These are phyloP conservation scores for Phytopythium vexans DNA, from an alignment of 352 stramenopile genomes.

Conservation along the genomic window DNA sequence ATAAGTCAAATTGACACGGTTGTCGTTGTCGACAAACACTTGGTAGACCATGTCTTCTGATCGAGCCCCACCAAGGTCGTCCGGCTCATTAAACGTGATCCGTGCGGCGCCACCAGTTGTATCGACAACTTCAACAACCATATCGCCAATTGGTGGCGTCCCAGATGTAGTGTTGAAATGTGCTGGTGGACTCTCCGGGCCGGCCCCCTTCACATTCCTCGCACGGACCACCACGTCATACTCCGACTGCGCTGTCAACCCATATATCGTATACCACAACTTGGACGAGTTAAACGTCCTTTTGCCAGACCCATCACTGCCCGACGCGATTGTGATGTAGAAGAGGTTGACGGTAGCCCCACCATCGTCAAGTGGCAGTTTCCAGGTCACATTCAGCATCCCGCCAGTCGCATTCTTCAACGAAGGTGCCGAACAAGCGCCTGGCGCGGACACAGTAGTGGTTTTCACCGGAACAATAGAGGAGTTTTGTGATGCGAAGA, in stretches of 20 bases:
- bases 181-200: slow-evolving; percentile 26
- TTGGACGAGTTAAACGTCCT: slow-evolving; percentile 7
- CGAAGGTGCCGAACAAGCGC: slow-evolving; percentile 21
- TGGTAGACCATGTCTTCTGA: slow-evolving; percentile 38
- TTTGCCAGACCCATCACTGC: slow-evolving; percentile 26
- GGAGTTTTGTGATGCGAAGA: slow-evolving; percentile 43
- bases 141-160: slow-evolving; percentile 25
- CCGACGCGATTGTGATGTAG: slow-evolving; percentile 22
- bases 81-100: slow-evolving; percentile 50
- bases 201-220: slow-evolving; percentile 31
- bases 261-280: slow-evolving; percentile 37
- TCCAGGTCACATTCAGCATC: slow-evolving; percentile 47
- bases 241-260: slow-evolving; percentile 20
- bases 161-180: slow-evolving; percentile 27
- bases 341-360: slow-evolving; percentile 26
- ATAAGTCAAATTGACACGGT: slow-evolving; percentile 39
- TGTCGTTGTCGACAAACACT: slow-evolving; percentile 38
- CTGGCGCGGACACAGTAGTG: slow-evolving; percentile 40
- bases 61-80: slow-evolving; percentile 42
- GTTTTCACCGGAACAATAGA: slow-evolving; percentile 28
- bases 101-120: slow-evolving; percentile 42
- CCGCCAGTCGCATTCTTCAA: slow-evolving; percentile 29
- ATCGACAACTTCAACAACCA: slow-evolving; percentile 20
- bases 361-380: slow-evolving; percentile 33
- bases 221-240: slow-evolving; percentile 47